Evolutionary conservation across 75 land plant species (phyloP), one percentile per base, ranked within the genome.

Genomic region (Sequoia sempervirens): DNA sequence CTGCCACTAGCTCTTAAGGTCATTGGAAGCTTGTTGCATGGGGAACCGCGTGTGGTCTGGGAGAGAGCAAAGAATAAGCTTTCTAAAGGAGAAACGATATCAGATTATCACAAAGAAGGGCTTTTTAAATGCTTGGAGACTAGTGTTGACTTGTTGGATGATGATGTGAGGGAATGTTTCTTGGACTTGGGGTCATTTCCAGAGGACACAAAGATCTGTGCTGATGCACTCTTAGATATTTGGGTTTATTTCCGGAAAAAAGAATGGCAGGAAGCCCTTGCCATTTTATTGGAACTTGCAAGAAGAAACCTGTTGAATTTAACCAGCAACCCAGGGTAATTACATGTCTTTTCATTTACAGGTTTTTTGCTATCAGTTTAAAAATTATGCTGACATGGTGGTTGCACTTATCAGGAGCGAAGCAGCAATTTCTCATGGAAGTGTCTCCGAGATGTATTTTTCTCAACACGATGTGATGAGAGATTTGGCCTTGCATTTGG

Each of bases 1-100:
- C 90, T 91, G 28, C 92, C 94, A 2, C 40, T 93, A 80, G 92
- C 92, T 78, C 88, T 93, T 11, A 91, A 93, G 87, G 91, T 91
- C 50, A 88, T 93, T n/a, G 94, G 92, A 69, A 87, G 91, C 66
- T 93, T 90, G 11, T 36, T 93, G 14, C 80, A 84, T 18, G 86
- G 73, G 14, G 87, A 87, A 54, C 86, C 85, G 37, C 87, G 82
- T 34, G 81, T 66, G 81, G 83, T 84, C 4, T 93, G 94, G 94
- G 68, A 74, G 18, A 83, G 86, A 52, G 91, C 88, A 26, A 85
- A 86, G 81, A 87, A 86, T 46, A 88, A 85, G 83, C 79, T 93
- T 34, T 83, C 88, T 14, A 76, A 84, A 82, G 88, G 91, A 23
- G 86, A 91, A 38, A 23, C 89, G 8, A 82, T 91, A 23, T 91